Evolutionary conservation across 352 stramenopile genomes (phyloP), one percentile per base, ranked within the genome.

Genomic region (Phytophthora colocasiae): DNA sequence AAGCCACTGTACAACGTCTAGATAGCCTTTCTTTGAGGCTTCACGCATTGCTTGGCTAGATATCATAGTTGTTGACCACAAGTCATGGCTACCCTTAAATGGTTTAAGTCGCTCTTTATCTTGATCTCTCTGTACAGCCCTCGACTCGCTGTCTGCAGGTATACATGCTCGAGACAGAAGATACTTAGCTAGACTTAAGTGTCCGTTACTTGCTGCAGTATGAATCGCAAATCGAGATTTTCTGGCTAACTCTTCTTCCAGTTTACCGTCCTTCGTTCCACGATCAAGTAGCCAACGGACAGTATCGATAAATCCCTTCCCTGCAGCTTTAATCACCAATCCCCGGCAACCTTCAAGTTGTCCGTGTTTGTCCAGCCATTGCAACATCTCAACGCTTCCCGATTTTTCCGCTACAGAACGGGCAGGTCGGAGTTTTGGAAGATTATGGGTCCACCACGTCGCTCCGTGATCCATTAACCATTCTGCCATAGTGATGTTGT

Each of bases 151-250:
- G 6, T 24, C 40, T 46, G 19, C n/a, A 2, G 40, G 40, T 24
- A 27, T 31, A 4, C 6, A 15, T 8, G 43, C 10, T n/a, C 43
- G 43, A 3, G 22, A 29, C 10, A 11, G 5, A 17, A 43, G 47
- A 24, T 54, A 43, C 44, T 41, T 41, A n/a, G 47, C 47, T 11
- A 54, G n/a, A 1, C 2, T 11, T 11, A 54, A 29, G 29, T 54
- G 29, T 2, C 47, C 47, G 8, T 43, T 41, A 5, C 38, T 27
- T 4, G 29, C 46, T 34, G 46, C 46, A 41, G 1, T 27, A 7
- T 54, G 47, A 11, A 43, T 54, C 3, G 47, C 47, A 43, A 43
- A 19, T 11, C 31, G 4, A 34, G 10, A 3, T 11, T 34, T 8
- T 7, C 6, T 3, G 11, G 8, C 8, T 11, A 11, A 15, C 9